Conservation (phyloP, 2,329 filamentous ascomycete genomes). For the Fusarium sp. region DNA sequence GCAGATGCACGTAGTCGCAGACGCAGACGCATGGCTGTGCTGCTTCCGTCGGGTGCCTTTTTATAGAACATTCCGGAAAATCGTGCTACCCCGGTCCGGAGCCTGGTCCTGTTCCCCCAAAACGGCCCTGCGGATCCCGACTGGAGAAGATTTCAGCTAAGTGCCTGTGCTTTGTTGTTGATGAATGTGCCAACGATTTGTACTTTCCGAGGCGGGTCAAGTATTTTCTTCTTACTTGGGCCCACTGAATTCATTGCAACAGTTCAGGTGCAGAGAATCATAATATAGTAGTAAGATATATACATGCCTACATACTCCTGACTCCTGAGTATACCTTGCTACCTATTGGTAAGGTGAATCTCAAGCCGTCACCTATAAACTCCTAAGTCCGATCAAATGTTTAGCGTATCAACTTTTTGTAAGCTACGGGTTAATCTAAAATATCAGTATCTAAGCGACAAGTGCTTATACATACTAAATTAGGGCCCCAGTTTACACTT, state of each 20-base stretch:
- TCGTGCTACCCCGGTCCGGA: constrained; percentile 29
- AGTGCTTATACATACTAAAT: constrained; percentile 25
- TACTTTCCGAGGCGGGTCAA: constrained; percentile 11
- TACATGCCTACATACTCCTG: constrained; percentile 9
- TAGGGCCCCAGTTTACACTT: not conserved
- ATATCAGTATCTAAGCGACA: constrained; percentile 1
- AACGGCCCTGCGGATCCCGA: constrained; percentile 21
- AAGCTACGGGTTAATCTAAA: constrained; percentile 6
- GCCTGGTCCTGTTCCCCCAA: constrained; percentile 17
- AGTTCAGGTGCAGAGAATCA: constrained; percentile 4
- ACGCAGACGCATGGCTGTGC: constrained; percentile 15
- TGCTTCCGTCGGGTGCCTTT: constrained; percentile 37
- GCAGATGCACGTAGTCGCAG: constrained; percentile 3
- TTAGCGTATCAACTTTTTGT: constrained; percentile 4
- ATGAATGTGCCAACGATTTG: constrained; percentile 12
- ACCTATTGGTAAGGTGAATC: not conserved
- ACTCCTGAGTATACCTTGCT: not conserved
- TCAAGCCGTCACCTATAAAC: not conserved
- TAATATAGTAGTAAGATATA: constrained; percentile 3
- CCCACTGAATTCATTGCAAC: constrained; percentile 13
- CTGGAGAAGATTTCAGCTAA: constrained; percentile 15
- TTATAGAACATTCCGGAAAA: constrained; percentile 47
- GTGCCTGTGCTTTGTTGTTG: constrained; percentile 11
- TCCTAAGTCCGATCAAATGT: not conserved
- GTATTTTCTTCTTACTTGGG: constrained; percentile 5